A percentile compares a stretch with the other conserved stretches of the same genome.
phyloP scores from a whole-genome alignment of 208 protist species.

The Crithidia fasciculata region DNA sequence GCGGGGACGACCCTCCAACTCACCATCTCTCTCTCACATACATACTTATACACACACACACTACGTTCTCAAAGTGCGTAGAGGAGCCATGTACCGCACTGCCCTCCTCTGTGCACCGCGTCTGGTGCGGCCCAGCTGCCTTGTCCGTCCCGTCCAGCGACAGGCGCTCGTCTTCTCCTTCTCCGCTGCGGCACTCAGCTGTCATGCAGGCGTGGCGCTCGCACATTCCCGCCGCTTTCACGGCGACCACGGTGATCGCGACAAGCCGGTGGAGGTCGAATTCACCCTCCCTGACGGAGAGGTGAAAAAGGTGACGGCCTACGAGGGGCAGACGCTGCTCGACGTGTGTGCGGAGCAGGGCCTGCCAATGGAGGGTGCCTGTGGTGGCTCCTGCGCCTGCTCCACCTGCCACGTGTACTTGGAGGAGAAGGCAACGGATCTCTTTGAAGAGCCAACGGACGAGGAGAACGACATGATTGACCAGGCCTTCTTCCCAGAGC shows the following conservation, averaged over 20 bases:
- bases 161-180: background rate
- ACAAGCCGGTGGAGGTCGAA: conserved; percentile 62
- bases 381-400: conserved; percentile 96
- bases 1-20: too few relatives aligned
- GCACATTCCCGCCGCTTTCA: conserved; percentile 48
- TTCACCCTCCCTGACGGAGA: conserved; percentile 69
- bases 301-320: conserved; percentile 59
- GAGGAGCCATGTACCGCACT: background rate
- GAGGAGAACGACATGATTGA: conserved; percentile 95
- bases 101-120: background rate
- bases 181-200: background rate
- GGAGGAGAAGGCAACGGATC: conserved; percentile 79
- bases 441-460: conserved; percentile 92
- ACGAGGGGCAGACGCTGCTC: conserved; percentile 94
- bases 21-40: too few relatives aligned
- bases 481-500: conserved; percentile 86
- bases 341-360: conserved; percentile 94
- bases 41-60: too few relatives aligned
- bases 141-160: background rate
- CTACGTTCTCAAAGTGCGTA: too few relatives aligned
- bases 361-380: conserved; percentile 96
- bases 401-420: conserved; percentile 98
- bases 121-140: background rate
- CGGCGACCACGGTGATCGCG: conserved; percentile 58
- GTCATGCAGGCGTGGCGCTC: conserved; percentile 9